Percentiles rank a stretch among this genome's conserved stretches.
Evolutionary conservation across 1,139 yeast species (phyloP).

Genomic region (Yamadazyma atlantica): DNA sequence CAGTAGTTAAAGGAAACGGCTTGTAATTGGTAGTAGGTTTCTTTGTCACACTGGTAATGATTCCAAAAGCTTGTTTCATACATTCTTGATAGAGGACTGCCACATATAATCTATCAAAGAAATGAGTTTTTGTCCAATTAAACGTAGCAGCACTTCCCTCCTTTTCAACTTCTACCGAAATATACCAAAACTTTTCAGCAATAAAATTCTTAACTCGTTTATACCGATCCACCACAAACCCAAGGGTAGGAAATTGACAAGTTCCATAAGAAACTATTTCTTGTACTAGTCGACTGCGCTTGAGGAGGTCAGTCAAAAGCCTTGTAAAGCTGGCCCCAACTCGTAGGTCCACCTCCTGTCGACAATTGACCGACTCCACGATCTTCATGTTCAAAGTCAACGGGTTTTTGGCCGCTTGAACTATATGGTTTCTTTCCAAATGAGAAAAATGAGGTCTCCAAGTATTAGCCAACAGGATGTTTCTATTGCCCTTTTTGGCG

Average conservation of each 20-base stretch:
- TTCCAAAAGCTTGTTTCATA: constrained; percentile 45
- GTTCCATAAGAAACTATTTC: constrained; percentile 74
- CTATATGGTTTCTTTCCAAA: constrained; percentile 71
- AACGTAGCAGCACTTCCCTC: constrained; percentile 31
- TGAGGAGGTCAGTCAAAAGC: constrained; percentile 56
- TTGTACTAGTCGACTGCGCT: constrained; percentile 19
- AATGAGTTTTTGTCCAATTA: constrained; percentile 66
- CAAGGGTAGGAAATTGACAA: constrained; percentile 96
- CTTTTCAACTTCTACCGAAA: constrained; percentile 53
- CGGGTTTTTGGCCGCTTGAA: constrained; percentile 74
- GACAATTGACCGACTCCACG: constrained; percentile 80
- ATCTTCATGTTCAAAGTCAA: constrained; percentile 60
- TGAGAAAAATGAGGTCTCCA: constrained; percentile 87
- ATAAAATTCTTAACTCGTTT: constrained; percentile 69
- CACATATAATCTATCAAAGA: constrained; percentile 73
- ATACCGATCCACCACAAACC: constrained; percentile 94
- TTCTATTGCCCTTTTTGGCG: constrained; percentile 57
- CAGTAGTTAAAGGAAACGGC: constrained; percentile 92
- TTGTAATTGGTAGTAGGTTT: constrained; percentile 74
- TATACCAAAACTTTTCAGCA: constrained; percentile 80
- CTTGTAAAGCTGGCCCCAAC: constrained; percentile 92
- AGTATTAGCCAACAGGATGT: constrained; percentile 46
- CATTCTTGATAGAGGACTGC: constrained; percentile 67
- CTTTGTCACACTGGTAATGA: constrained; percentile 50
- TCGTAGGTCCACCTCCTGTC: constrained; percentile 85